Percentiles rank a stretch among this genome's conserved stretches.
Conservation (phyloP, 164 flowering plant genomes). For the Nymphaea thermarum region DNA sequence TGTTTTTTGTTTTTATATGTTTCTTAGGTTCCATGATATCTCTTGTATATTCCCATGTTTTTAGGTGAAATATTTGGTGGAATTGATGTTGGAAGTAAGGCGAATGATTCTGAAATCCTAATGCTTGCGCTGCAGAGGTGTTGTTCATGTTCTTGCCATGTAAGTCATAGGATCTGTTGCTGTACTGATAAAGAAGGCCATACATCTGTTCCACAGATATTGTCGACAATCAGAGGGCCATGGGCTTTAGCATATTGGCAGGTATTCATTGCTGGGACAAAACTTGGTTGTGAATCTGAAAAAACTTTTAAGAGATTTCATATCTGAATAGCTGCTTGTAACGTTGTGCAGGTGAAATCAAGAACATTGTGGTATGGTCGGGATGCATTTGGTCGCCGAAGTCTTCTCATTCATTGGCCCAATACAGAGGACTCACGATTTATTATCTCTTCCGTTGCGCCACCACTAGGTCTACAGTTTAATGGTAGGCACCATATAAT, state of each 20-base stretch:
- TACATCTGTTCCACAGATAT: slow-evolving; percentile 49
- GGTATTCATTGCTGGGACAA: slow-evolving; percentile 26
- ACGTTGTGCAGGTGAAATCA: slow-evolving; percentile 39
- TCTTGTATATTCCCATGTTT: not conserved
- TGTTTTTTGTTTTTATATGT: not conserved
- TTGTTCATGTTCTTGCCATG: slow-evolving; percentile 37
- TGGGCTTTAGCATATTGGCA: slow-evolving; percentile 95
- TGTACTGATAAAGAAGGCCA: slow-evolving; percentile 9
- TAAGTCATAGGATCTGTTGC: slow-evolving; percentile 8
- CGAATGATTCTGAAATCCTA: slow-evolving; percentile 68
- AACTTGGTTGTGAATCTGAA: not conserved
- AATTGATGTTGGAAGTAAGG: slow-evolving; percentile 31
- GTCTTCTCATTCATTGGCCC: slow-evolving; percentile 98
- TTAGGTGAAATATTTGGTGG: slow-evolving; percentile 95
- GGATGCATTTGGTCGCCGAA: slow-evolving; percentile 95
- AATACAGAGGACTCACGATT: slow-evolving; percentile 47
- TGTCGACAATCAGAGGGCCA: slow-evolving; percentile 83
- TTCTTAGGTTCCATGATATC: not conserved
- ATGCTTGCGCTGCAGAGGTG: slow-evolving; percentile 45
- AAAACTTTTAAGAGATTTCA: not conserved
- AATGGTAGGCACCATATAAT: not conserved
- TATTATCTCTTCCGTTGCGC: slow-evolving; percentile 83
- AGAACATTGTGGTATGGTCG: slow-evolving; percentile 93
- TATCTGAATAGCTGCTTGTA: not conserved
- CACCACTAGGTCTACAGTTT: slow-evolving; percentile 12